Percentiles rank a stretch among this genome's conserved stretches.
phyloP scores from a whole-genome alignment of 345 rosid genomes.

The Citrus mangshanensis region DNA sequence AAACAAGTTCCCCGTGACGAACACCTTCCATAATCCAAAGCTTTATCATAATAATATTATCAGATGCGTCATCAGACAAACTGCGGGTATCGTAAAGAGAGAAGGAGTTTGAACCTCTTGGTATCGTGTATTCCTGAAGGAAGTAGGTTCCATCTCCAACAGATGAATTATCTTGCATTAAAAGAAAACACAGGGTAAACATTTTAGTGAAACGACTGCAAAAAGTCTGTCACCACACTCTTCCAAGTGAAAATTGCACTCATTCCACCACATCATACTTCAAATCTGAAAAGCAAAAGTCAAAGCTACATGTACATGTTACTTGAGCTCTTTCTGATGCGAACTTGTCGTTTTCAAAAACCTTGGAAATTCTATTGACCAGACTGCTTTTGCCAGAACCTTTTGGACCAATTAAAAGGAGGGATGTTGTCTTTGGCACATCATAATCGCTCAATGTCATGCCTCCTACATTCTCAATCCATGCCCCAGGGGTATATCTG shows the following conservation, averaged over 20 bases:
- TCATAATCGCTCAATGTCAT: conserved; percentile 31
- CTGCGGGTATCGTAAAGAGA: conserved; percentile 71
- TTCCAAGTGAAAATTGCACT: neutral
- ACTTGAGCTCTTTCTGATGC: conserved; percentile 74
- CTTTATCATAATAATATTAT: conserved; percentile 44
- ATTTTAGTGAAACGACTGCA: neutral
- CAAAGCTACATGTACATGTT: conserved; percentile 47
- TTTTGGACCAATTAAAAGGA: conserved; percentile 69
- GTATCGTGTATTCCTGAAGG: conserved; percentile 71
- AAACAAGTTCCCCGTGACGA: conserved; percentile 48
- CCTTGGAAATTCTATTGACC: conserved; percentile 64
- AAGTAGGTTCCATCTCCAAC: conserved; percentile 61
- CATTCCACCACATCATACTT: neutral
- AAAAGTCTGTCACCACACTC: neutral
- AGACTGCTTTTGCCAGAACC: conserved; percentile 90
- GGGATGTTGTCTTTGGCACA: conserved; percentile 55
- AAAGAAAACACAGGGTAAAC: neutral
- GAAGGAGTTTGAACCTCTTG: conserved; percentile 59
- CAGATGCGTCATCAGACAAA: conserved; percentile 35
- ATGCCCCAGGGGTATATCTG: conserved; percentile 73
- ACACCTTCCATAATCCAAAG: conserved; percentile 67
- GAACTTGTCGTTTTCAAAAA: conserved; percentile 53
- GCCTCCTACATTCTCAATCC: conserved; percentile 43
- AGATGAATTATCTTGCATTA: conserved; percentile 39
- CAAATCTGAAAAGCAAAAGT: neutral